phyloP scores from a whole-genome alignment of 2,329 filamentous ascomycete species.

The Rhinocladiella mackenziei region DNA sequence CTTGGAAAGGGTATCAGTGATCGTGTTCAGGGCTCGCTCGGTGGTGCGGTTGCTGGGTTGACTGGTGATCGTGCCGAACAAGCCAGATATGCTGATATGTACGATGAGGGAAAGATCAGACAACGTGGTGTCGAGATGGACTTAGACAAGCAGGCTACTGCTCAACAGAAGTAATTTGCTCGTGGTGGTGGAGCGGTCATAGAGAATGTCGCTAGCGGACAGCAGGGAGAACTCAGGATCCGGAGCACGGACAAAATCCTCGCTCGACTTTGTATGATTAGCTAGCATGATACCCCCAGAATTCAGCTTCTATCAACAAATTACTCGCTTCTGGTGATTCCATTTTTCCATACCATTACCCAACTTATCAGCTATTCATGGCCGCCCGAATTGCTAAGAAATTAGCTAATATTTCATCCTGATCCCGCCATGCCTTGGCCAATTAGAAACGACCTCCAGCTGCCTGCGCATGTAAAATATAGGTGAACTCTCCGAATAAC shows the following conservation, averaged over 20 bases:
- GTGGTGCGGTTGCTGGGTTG: constrained; percentile 65
- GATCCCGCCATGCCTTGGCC: constrained; percentile 8
- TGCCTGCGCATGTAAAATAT: background rate
- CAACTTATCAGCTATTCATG: too few relatives aligned
- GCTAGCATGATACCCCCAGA: too few relatives aligned
- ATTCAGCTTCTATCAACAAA: too few relatives aligned
- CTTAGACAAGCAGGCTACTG: constrained; percentile 64
- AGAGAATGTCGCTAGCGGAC: too few relatives aligned
- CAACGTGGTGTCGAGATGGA: constrained; percentile 81
- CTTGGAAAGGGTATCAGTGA: constrained; percentile 63
- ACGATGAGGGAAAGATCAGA: constrained; percentile 77
- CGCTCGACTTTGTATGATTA: too few relatives aligned
- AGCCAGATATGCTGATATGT: constrained; percentile 57
- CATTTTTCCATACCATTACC: too few relatives aligned
- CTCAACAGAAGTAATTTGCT: constrained; percentile 15
- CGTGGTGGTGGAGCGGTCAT: too few relatives aligned
- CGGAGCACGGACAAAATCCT: too few relatives aligned
- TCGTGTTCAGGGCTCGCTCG: constrained; percentile 67
- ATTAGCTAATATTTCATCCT: constrained; percentile 5
- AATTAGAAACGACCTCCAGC: constrained; percentile 11
- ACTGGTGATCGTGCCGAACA: constrained; percentile 66
- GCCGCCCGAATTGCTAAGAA: background rate
- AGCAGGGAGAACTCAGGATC: too few relatives aligned
- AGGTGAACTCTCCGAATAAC: background rate
- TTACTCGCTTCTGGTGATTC: too few relatives aligned